Conservation (phyloP, 768 basidiomycete genomes). For the Russula compacta region DNA sequence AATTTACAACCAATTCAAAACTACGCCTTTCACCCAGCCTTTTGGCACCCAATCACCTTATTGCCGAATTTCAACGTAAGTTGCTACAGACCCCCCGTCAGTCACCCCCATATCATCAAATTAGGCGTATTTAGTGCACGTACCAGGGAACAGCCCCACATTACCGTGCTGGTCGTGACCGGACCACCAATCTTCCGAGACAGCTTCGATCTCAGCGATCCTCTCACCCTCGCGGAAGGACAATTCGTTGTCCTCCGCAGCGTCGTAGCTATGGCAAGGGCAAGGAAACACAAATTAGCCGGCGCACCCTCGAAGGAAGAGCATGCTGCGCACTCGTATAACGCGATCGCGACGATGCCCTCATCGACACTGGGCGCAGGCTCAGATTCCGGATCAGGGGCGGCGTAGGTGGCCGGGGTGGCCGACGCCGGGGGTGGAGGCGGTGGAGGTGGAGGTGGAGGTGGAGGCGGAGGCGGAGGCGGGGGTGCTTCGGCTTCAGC, state of each 20-base stretch:
- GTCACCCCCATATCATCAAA: neutral
- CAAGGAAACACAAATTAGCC: conserved; percentile 8
- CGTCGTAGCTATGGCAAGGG: conserved; percentile 56
- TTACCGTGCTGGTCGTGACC: conserved; percentile 50
- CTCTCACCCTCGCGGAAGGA: conserved; percentile 76
- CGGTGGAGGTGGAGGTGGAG: conserved; percentile 29
- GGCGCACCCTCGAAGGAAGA: neutral
- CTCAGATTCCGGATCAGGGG: conserved; percentile 41
- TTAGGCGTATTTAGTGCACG: conserved; percentile 20
- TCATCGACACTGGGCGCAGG: conserved; percentile 40
- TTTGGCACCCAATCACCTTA: conserved; percentile 20
- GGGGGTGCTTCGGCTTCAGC: conserved; percentile 44
- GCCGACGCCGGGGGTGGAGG: conserved; percentile 29
- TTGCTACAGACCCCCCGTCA: conserved; percentile 1
- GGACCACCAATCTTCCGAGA: conserved; percentile 87
- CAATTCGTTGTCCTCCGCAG: conserved; percentile 86
- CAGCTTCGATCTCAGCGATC: conserved; percentile 70
- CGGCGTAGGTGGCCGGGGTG: conserved; percentile 34
- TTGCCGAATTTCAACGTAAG: conserved; percentile 17
- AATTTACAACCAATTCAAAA: neutral
- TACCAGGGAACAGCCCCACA: conserved; percentile 70
- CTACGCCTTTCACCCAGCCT: neutral
- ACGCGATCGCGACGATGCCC: conserved; percentile 52
- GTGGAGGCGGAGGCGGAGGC: conserved; percentile 48
- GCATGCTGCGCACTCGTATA: conserved; percentile 53